phyloP scores from a whole-genome alignment of 768 basidiomycete species.

The Podaxis sp. region DNA sequence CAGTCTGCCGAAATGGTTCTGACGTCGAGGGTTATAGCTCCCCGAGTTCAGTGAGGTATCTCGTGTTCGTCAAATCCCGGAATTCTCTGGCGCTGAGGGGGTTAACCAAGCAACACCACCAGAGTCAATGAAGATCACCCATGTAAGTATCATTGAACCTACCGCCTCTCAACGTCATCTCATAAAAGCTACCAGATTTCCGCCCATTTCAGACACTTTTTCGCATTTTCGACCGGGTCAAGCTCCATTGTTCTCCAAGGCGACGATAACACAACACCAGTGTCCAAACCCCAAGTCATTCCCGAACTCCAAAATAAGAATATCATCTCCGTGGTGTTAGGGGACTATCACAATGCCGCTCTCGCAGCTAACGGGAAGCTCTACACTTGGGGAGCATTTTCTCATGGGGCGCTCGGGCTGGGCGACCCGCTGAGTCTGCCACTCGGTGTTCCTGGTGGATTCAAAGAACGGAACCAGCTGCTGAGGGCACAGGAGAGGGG shows the following conservation, averaged over 20 bases:
- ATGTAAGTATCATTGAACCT: slow-evolving; percentile 44
- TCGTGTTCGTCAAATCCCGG: slow-evolving; percentile 39
- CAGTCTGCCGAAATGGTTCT: slow-evolving; percentile 1
- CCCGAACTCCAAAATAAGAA: slow-evolving; percentile 70
- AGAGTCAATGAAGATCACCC: slow-evolving; percentile 60
- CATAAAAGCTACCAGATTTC: slow-evolving; percentile 52
- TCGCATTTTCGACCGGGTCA: slow-evolving; percentile 71
- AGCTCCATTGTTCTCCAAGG: slow-evolving; percentile 77
- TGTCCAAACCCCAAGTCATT: slow-evolving; percentile 53
- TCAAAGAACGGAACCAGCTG: slow-evolving; percentile 32
- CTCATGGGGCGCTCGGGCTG: slow-evolving; percentile 79
- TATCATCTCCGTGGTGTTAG: slow-evolving; percentile 84
- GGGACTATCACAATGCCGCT: slow-evolving; percentile 91
- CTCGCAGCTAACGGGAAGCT: slow-evolving; percentile 74
- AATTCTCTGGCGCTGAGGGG: slow-evolving; percentile 31
- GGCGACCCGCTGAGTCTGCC: slow-evolving; percentile 62
- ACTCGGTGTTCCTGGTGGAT: slow-evolving; percentile 59
- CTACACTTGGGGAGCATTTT: slow-evolving; percentile 77
- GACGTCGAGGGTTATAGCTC: slow-evolving; percentile 39
- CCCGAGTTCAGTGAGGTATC: slow-evolving; percentile 67
- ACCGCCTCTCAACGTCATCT: not conserved
- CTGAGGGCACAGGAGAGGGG: slow-evolving; percentile 22
- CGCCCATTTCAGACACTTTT: slow-evolving; percentile 78
- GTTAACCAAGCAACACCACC: slow-evolving; percentile 30
- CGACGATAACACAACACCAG: slow-evolving; percentile 37